Evolutionary conservation across 148 eudicot species (phyloP).

Genomic region (Chenopodium formosanum): DNA sequence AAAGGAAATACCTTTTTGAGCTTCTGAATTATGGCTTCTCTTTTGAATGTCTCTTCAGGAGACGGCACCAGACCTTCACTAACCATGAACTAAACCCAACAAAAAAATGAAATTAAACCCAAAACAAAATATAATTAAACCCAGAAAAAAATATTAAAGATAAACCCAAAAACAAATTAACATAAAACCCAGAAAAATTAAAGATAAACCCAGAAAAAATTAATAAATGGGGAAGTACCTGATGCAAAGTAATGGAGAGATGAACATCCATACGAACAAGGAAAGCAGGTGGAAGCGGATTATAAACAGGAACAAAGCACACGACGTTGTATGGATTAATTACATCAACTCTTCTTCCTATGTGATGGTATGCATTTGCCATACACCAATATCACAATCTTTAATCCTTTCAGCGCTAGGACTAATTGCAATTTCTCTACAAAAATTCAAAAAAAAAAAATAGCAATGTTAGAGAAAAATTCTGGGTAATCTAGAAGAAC

Average conservation of each 20-base stretch:
- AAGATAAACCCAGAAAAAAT: neutral
- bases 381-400: constrained; percentile 3
- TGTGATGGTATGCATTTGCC: constrained; percentile 21
- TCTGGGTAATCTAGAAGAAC: too few species aligned
- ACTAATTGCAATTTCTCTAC: too few species aligned
- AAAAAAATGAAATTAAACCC: neutral
- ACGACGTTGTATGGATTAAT: constrained; percentile 6
- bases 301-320: constrained; percentile 19
- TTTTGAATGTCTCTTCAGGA: constrained; percentile 44
- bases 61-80: constrained; percentile 54
- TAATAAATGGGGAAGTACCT: constrained; percentile 24
- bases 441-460: too few species aligned
- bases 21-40: constrained; percentile 39
- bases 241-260: constrained; percentile 31
- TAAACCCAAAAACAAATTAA: neutral
- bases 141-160: too few species aligned
- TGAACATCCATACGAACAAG: constrained; percentile 32
- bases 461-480: too few species aligned
- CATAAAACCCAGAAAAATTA: neutral
- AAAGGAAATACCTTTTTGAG: constrained; percentile 41
- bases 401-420: too few species aligned
- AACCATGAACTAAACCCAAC: constrained; percentile 35
- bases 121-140: too few species aligned
- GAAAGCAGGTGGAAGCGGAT: constrained; percentile 4
- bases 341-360: neutral